Conservation (phyloP, 495 filamentous ascomycete genomes). For the Hypoxylon perforatum region DNA sequence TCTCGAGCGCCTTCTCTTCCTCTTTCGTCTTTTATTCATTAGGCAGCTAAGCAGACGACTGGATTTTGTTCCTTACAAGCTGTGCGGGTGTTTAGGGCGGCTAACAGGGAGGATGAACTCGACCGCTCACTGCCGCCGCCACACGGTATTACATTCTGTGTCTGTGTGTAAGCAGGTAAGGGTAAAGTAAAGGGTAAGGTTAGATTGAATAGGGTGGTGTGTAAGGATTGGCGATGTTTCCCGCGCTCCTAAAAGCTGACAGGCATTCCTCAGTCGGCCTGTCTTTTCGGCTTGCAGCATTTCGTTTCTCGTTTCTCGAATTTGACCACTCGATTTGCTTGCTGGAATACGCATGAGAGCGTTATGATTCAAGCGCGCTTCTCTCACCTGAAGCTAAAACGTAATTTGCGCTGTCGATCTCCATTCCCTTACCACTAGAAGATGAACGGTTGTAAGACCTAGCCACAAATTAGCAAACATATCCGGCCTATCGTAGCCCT, state of each 20-base stretch:
- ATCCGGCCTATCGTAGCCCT: background rate
- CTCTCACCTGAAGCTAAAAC: constrained; percentile 39
- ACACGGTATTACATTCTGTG: no score
- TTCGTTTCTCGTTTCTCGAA: constrained; percentile 44
- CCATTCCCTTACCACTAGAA: constrained; percentile 12
- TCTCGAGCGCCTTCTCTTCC: constrained; percentile 1
- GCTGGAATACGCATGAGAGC: constrained; percentile 19
- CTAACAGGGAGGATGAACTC: constrained; percentile 31
- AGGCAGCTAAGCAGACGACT: constrained; percentile 42
- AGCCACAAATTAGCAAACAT: constrained; percentile 24
- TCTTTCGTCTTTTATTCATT: constrained; percentile 27
- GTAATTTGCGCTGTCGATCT: constrained; percentile 34
- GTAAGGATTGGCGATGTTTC: constrained; percentile 25
- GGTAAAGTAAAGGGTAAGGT: constrained; percentile 8
- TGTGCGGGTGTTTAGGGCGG: constrained; percentile 21
- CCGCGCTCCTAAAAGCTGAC: constrained; percentile 40
- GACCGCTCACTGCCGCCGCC: constrained; percentile 33
- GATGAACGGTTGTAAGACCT: constrained; percentile 24
- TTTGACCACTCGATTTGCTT: constrained; percentile 32
- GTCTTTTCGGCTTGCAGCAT: constrained; percentile 22
- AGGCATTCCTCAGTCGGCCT: constrained; percentile 13
- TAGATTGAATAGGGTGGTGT: constrained; percentile 7
- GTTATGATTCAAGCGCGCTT: constrained; percentile 37
- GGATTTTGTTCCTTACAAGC: constrained; percentile 1
- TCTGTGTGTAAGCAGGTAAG: constrained; percentile 2